Evolutionary conservation across 2,329 filamentous ascomycete genomes (phyloP).

Genomic region (Berkeleyomyces basicola): DNA sequence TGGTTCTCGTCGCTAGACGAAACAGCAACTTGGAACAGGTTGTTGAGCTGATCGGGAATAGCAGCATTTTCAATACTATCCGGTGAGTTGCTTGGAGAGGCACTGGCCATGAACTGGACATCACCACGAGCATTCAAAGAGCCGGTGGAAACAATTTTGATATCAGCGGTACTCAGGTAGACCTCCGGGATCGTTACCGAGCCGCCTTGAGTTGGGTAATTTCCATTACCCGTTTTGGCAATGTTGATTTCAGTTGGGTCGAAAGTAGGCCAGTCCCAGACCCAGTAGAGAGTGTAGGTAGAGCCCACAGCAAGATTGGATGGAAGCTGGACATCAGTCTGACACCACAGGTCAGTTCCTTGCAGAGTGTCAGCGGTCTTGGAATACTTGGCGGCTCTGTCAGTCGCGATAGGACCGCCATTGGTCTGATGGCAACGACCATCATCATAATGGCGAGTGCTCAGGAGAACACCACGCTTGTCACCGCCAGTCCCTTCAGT

Average conservation of each 20-base stretch:
- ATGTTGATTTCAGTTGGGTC: constrained; percentile 26
- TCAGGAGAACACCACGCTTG: constrained; percentile 56
- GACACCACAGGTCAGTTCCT: constrained; percentile 55
- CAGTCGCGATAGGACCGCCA: constrained; percentile 34
- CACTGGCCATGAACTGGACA: background rate
- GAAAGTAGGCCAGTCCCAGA: constrained; percentile 80
- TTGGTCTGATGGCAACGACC: constrained; percentile 77
- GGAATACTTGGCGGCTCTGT: constrained; percentile 41
- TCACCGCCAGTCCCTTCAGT: constrained; percentile 66
- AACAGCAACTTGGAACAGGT: constrained; percentile 28
- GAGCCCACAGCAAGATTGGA: constrained; percentile 42
- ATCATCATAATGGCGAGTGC: constrained; percentile 73
- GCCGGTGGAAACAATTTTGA: constrained; percentile 21
- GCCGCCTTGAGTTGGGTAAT: constrained; percentile 21
- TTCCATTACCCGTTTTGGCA: constrained; percentile 24
- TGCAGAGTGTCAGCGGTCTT: constrained; percentile 32
- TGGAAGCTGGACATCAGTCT: constrained; percentile 65
- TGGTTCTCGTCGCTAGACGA: background rate
- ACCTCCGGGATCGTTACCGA: constrained; percentile 22
- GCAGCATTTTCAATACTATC: constrained; percentile 28
- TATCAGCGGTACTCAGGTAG: constrained; percentile 26
- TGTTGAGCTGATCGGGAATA: constrained; percentile 29
- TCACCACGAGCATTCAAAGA: background rate
- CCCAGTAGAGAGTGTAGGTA: constrained; percentile 77
- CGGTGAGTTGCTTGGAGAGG: background rate